phyloP scores from a whole-genome alignment of 2,329 filamentous ascomycete genomes.

The Fusarium luffae region DNA sequence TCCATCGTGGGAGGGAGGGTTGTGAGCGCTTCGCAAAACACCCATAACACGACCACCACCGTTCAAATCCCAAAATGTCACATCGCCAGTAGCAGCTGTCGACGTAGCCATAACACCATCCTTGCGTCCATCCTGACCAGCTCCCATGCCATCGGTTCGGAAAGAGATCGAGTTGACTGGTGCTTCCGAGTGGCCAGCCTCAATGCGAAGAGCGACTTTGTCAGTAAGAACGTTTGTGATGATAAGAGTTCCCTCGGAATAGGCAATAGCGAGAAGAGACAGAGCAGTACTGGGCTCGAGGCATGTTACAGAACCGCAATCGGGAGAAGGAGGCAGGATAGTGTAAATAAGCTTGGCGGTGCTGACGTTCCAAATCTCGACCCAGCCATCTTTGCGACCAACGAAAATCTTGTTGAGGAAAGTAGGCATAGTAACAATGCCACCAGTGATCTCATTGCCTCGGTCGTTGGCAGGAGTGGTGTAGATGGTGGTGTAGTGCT shows the following conservation, averaged over 20 bases:
- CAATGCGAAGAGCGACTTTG: conserved; percentile 75
- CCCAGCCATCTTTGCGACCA: conserved; percentile 84
- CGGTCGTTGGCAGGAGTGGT: conserved; percentile 66
- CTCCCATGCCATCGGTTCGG: conserved; percentile 87
- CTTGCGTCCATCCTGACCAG: conserved; percentile 85
- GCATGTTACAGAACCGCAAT: conserved; percentile 85
- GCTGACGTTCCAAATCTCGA: conserved; percentile 98
- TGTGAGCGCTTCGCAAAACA: conserved; percentile 87
- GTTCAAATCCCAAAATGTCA: conserved; percentile 97
- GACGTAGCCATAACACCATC: conserved; percentile 95
- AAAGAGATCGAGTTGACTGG: conserved; percentile 88
- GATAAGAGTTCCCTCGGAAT: conserved; percentile 79
- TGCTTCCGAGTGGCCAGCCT: conserved; percentile 71
- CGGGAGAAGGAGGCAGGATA: conserved; percentile 78
- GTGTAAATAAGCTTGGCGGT: conserved; percentile 93
- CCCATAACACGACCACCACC: conserved; percentile 87
- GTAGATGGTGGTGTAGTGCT: conserved; percentile 89
- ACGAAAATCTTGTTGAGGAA: conserved; percentile 96
- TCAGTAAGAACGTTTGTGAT: conserved; percentile 87
- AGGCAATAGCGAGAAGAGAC: conserved; percentile 88
- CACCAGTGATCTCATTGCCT: conserved; percentile 77
- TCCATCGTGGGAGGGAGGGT: conserved; percentile 70
- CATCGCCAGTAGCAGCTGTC: conserved; percentile 80
- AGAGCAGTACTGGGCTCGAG: conserved; percentile 86
- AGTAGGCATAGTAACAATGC: conserved; percentile 89